Percentiles rank a stretch among this genome's conserved stretches.
These are phyloP conservation scores for Acrocalymma vagum DNA, from an alignment of 2,329 filamentous ascomycete species.

Conservation along the genomic window DNA sequence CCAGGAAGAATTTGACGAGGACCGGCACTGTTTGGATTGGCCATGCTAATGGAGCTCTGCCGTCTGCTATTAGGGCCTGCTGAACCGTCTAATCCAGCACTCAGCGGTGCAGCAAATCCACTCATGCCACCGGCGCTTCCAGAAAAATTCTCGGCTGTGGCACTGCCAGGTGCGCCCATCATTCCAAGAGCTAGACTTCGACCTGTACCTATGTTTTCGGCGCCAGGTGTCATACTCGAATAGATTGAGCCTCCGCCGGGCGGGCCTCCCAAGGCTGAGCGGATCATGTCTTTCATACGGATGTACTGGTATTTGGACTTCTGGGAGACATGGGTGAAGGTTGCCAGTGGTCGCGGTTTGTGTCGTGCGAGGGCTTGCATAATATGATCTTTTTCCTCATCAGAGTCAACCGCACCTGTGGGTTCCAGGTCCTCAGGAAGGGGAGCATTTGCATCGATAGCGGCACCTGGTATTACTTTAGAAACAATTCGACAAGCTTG, in stretches of 20 bases:
- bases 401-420: slow-evolving; percentile 80
- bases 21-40: slow-evolving; percentile 19
- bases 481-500: background rate
- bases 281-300: slow-evolving; percentile 70
- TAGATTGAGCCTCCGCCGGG: slow-evolving; percentile 36
- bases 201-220: slow-evolving; percentile 30
- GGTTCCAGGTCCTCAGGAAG: slow-evolving; percentile 83
- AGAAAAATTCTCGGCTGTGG: slow-evolving; percentile 40
- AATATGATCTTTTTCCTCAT: slow-evolving; percentile 90
- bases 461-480: slow-evolving; percentile 71
- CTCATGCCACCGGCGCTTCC: slow-evolving; percentile 34
- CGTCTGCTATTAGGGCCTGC: slow-evolving; percentile 31
- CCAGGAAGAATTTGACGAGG: slow-evolving; percentile 48
- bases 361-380: slow-evolving; percentile 80
- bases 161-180: slow-evolving; percentile 40
- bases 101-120: slow-evolving; percentile 36
- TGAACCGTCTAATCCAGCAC: slow-evolving; percentile 38
- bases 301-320: slow-evolving; percentile 66
- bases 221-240: slow-evolving; percentile 26
- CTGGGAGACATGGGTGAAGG: slow-evolving; percentile 64
- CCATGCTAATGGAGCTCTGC: slow-evolving; percentile 39
- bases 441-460: slow-evolving; percentile 92
- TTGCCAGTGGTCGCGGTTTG: slow-evolving; percentile 79
- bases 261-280: slow-evolving; percentile 63
- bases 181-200: slow-evolving; percentile 37